Percentiles rank a stretch among this genome's conserved stretches.
Conservation (phyloP, 2,329 filamentous ascomycete genomes). For the Graphilbum ipis-grandicollis region DNA sequence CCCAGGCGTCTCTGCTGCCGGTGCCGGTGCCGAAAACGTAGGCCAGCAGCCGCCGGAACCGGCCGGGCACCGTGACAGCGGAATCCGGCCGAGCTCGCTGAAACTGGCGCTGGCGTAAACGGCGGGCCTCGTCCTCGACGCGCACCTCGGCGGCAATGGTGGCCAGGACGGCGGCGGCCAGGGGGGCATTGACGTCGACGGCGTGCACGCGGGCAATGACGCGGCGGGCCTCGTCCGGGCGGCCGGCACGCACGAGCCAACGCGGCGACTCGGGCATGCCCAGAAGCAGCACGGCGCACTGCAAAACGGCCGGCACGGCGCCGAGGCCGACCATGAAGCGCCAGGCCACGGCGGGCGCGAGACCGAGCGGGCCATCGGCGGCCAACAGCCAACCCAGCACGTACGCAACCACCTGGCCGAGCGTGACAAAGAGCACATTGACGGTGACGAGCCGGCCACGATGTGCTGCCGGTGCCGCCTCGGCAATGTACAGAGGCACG, state of each 20-base stretch:
- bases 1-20: conserved; percentile 27
- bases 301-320: conserved; percentile 55
- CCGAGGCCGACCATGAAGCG: conserved; percentile 84
- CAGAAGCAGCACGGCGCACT: conserved; percentile 47
- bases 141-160: conserved; percentile 58
- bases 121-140: conserved; percentile 44
- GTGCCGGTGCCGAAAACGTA: too few species aligned
- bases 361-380: conserved; percentile 14
- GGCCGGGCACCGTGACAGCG: conserved; percentile 11
- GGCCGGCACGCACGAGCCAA: conserved; percentile 61
- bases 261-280: conserved; percentile 78
- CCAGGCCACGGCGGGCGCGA: conserved; percentile 44
- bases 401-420: conserved; percentile 82
- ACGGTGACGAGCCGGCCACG: conserved; percentile 70
- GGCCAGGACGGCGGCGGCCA: conserved; percentile 32
- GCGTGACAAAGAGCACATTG: conserved; percentile 66
- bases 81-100: not conserved
- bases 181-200: conserved; percentile 8
- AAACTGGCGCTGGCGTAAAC: conserved; percentile 12
- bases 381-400: conserved; percentile 63
- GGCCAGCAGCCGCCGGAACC: conserved; percentile 2
- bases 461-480: conserved; percentile 60
- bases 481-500: conserved; percentile 74
- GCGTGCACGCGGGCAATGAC: conserved; percentile 47
- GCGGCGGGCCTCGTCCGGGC: conserved; percentile 39